A percentile compares a stretch with the other conserved stretches of the same genome.
These are phyloP conservation scores for Articulospora tetracladia DNA, from an alignment of 495 filamentous ascomycete species.

Conservation along the genomic window DNA sequence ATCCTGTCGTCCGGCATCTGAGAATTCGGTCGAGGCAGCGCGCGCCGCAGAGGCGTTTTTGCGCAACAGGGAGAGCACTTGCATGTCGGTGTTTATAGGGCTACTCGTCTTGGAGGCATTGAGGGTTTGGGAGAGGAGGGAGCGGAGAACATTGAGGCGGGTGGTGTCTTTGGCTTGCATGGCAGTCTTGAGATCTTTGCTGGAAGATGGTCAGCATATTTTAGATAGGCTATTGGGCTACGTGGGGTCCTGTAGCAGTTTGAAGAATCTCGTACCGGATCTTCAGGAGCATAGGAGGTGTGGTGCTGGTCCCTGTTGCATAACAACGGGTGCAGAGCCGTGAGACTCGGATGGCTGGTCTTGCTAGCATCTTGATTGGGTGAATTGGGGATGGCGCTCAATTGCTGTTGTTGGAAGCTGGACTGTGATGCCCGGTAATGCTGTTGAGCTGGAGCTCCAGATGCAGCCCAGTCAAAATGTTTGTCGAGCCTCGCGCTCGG, in stretches of 20 bases:
- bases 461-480: not conserved
- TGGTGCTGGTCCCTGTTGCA: constrained; percentile 19
- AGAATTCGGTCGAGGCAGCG: constrained; percentile 45
- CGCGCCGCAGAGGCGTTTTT: constrained; percentile 34
- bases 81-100: constrained; percentile 51
- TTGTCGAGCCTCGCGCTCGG: not conserved
- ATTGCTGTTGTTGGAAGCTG: no score
- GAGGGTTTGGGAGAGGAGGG: constrained; percentile 46
- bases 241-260: not conserved
- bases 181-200: constrained; percentile 54
- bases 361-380: not conserved
- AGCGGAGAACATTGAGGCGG: constrained; percentile 49
- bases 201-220: constrained; percentile 22
- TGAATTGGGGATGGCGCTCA: not conserved
- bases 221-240: not conserved
- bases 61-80: constrained; percentile 49
- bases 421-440: not conserved
- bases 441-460: not conserved
- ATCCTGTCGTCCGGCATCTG: constrained; percentile 45
- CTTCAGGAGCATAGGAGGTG: constrained; percentile 32
- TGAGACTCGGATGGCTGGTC: constrained; percentile 14
- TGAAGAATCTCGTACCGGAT: constrained; percentile 34
- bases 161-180: constrained; percentile 56
- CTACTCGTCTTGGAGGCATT: constrained; percentile 54
- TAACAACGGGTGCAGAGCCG: constrained; percentile 19